Evolutionary conservation across 768 basidiomycete species (phyloP), one percentile per base, ranked within the genome.

Genomic region (Amanita subjunquillea): DNA sequence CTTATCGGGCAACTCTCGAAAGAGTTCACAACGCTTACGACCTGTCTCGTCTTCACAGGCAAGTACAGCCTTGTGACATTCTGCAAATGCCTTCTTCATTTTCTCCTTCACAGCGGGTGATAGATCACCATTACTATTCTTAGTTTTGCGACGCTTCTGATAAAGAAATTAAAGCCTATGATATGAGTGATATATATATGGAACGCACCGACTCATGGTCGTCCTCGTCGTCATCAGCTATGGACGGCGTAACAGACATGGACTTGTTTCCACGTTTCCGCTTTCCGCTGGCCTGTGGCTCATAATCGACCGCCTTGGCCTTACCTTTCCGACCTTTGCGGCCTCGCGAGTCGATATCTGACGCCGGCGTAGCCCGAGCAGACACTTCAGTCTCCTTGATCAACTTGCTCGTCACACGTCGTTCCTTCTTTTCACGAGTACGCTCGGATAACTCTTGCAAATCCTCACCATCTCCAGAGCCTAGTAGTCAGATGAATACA

Each of bases 131-230:
- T 62, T 62, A 34, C 53, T 56, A 43, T 56, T 45, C 59, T 84
- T 86, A 32, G 78, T 83, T 70, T 89, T 93, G 53, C 90, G 87
- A 50, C 91, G 87, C 80, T 93, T 93, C 88, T 91, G 57, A 12
- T 41, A 27, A 58, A 58, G 51, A 43, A 36, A 52, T 32, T 47
- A 27, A 50, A 47, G 38, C 17, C 25, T 32, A 56, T 36, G 22
- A 7, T 46, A 42, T 17, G 32, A 32, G 37, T 36, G 43, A 17
- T 44, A 6, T 22, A 49, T 41, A 30, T 3, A 39, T 4, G 20
- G 4, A 22, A 73, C 80, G 48, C 63, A 86, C 85, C 64, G 71
- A 65, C 51, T 87, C 82, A 50, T 79, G 78, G 54, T 87, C 80
- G 1, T 87, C 87, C 6, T 90, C 87, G 0, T 90, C 90, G 6